Evolutionary conservation across 1,139 yeast genomes (phyloP).

Genomic region (Komagataea norvegica): DNA sequence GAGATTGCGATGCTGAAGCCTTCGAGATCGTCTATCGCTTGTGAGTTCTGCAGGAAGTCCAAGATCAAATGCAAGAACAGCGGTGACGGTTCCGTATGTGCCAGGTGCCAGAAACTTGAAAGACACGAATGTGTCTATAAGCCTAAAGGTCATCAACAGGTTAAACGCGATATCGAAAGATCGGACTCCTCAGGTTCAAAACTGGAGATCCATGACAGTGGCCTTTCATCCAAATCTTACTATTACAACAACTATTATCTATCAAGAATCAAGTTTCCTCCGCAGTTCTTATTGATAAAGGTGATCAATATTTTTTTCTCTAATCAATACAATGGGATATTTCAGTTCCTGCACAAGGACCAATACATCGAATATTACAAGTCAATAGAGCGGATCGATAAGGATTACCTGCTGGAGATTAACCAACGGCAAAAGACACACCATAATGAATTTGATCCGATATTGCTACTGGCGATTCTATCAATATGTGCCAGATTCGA

Average conservation of each 20-base stretch:
- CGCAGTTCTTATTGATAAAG: conserved; percentile 10
- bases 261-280: conserved; percentile 10
- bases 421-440: conserved; percentile 4
- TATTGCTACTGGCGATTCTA: conserved; percentile 32
- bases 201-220: background rate
- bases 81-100: conserved; percentile 11
- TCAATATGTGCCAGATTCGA: conserved; percentile 37
- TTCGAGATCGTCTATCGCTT: conserved; percentile 12
- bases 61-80: conserved; percentile 12
- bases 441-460: conserved; percentile 24
- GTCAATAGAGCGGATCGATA: conserved; percentile 5
- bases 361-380: conserved; percentile 8
- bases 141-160: conserved; percentile 14
- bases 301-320: conserved; percentile 14
- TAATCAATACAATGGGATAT: conserved; percentile 14
- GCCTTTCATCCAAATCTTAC: background rate
- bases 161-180: conserved; percentile 1
- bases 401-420: conserved; percentile 6
- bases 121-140: conserved; percentile 10
- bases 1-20: conserved; percentile 3
- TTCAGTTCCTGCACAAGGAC: conserved; percentile 12
- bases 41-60: conserved; percentile 14
- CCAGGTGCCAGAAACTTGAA: conserved; percentile 10
- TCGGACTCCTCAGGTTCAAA: background rate
- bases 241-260: conserved; percentile 5